Base-by-base conservation (phyloP, 805 yeast species). In the Ogataea salicorniae region DNA sequence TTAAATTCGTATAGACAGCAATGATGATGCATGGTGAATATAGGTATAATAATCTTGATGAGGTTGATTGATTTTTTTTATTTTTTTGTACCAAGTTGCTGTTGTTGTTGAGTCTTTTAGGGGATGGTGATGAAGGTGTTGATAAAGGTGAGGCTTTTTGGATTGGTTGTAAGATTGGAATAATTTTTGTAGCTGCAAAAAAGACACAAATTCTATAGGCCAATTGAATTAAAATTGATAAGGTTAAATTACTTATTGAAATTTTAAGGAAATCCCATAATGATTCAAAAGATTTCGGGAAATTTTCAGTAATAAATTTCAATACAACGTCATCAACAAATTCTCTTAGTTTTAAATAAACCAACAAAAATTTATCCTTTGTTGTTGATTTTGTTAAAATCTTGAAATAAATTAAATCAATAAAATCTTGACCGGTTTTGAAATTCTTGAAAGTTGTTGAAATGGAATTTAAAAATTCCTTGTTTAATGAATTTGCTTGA, bases 11-110 rank as follows among this genome's bases (percentile, higher is more conserved):
- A 69, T 94, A 94, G 50, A 94, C 96, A 0, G 97, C 96, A 49
- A 94, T 90, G 37, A 94, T 81, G 49, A 94, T 83, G 66, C 97
- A 88, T 2, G 98, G 98, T 35, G 96, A 86, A 66, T 87, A 92
- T 34, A 96, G 83, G 62, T 91, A 90, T 31, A 90, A 75, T 53
- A 87, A 64, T 49, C 74, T 72, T 68, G 82, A 77, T 22, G 70
- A 53, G 3, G 61, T 58, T 9, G 66, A 64, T 35, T 41, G 53
- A 37, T 41, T 50, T 20, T 46, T 47, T 26, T 48, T 55, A 34
- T 47, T 46, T 17, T 45, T 39, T 9, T 26, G 31, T 26, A 26
- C 6, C 11, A 26, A 11, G 20, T 34, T 36, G 38, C 45, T 33
- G 17, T 39, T 16, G 31, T 23, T 41, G 33, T 3, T 5, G 14